phyloP scores from a whole-genome alignment of 257 asterid species.

The Salvia rosmarinus region DNA sequence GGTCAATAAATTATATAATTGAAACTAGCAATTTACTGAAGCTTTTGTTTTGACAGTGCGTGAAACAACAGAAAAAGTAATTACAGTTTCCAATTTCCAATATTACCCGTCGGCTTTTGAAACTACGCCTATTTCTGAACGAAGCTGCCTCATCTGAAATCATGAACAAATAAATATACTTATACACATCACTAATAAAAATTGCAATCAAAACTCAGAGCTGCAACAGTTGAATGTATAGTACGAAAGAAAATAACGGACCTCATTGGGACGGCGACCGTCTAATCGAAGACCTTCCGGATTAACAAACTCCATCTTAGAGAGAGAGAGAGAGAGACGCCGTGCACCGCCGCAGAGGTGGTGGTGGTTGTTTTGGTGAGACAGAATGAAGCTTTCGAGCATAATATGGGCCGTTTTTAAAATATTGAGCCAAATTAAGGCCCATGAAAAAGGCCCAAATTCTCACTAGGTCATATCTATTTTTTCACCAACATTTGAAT shows the following conservation, averaged over 20 bases:
- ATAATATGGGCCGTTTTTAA: neutral
- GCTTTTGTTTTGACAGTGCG: neutral
- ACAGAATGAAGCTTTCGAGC: neutral
- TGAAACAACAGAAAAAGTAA: neutral
- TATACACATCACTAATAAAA: neutral
- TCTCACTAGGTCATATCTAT: neutral
- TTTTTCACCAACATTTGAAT: too few species aligned
- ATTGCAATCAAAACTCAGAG: neutral
- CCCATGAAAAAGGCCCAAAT: neutral
- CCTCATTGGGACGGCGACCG: slow-evolving; percentile 98
- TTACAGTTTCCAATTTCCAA: too few species aligned
- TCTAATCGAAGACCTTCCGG: slow-evolving; percentile 97
- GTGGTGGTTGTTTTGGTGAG: slow-evolving; percentile 20
- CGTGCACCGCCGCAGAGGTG: slow-evolving; percentile 42
- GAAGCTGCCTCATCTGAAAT: slow-evolving; percentile 90
- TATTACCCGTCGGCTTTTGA: slow-evolving; percentile 96
- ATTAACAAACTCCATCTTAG: slow-evolving; percentile 83
- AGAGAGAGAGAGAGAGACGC: slow-evolving; percentile 28
- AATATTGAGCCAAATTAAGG: neutral
- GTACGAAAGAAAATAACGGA: slow-evolving; percentile 24
- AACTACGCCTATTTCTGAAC: slow-evolving; percentile 83
- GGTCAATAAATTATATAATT: slow-evolving; percentile 8
- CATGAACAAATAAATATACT: neutral
- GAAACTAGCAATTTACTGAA: neutral
- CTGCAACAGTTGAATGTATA: neutral